These are phyloP conservation scores for Allium cepa DNA, from an alignment of 106 monocot genomes.

Conservation along the genomic window DNA sequence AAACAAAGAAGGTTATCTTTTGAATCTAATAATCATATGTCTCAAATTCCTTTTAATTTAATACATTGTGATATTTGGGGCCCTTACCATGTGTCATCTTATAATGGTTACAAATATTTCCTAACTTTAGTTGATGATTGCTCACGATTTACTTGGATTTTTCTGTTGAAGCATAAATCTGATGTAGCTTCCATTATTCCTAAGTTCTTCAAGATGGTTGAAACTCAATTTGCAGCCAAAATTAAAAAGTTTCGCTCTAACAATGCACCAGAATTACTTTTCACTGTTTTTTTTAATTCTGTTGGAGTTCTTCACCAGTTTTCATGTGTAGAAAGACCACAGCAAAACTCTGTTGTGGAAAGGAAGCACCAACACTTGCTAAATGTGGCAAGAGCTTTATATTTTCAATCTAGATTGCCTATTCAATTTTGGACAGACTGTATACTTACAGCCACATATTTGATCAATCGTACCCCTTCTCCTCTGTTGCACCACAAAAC, in stretches of 20 bases:
- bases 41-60: neutral
- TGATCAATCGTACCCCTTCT: neutral
- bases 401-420: neutral
- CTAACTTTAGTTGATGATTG: constrained; percentile 3
- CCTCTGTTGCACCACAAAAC: neutral
- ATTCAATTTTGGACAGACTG: neutral
- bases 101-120: constrained; percentile 2
- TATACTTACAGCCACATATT: neutral
- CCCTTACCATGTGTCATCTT: neutral
- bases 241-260: neutral
- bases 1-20: constrained; percentile 2
- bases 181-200: neutral
- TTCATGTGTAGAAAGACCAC: neutral
- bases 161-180: neutral
- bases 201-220: neutral
- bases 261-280: neutral
- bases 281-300: neutral
- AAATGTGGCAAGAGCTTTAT: neutral
- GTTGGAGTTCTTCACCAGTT: neutral
- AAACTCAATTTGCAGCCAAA: neutral
- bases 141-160: constrained; percentile 2
- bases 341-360: neutral
- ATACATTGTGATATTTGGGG: neutral
- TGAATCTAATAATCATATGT: neutral
- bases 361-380: neutral